Conservation (phyloP, 208 protist species). For the Trypanosoma platydactyli region DNA sequence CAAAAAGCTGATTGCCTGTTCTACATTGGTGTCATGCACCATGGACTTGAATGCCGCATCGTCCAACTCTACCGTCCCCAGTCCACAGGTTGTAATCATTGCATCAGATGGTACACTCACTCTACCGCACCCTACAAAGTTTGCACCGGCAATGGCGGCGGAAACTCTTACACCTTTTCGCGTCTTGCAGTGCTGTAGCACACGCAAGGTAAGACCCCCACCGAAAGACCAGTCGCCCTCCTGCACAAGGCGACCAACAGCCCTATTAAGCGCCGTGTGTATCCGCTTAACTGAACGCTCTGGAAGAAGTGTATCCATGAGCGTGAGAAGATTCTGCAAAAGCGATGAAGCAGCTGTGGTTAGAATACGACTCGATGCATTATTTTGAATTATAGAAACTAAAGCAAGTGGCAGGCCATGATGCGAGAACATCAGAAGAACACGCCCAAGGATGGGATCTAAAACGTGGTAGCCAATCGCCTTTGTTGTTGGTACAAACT, state of each 20-base stretch:
- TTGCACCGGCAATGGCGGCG: conserved; percentile 9
- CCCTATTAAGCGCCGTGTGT: conserved; percentile 77
- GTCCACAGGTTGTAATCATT: conserved; percentile 22
- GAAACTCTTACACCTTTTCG: conserved; percentile 8
- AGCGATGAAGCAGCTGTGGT: conserved; percentile 58
- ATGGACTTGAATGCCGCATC: conserved; percentile 52
- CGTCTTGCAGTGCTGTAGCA: conserved; percentile 49
- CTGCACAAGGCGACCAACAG: conserved; percentile 61
- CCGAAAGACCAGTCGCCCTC: conserved; percentile 66
- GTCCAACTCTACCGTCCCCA: conserved; percentile 50
- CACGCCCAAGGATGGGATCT: conserved; percentile 72
- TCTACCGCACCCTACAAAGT: not conserved
- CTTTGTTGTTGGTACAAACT: conserved; percentile 80
- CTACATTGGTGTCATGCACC: conserved; percentile 62
- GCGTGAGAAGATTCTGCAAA: conserved; percentile 80
- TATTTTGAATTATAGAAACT: conserved; percentile 59
- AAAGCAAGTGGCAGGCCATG: conserved; percentile 86
- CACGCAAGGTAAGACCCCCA: conserved; percentile 49
- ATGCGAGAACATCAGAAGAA: conserved; percentile 72
- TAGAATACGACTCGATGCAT: conserved; percentile 45
- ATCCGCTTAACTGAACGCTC: conserved; percentile 64
- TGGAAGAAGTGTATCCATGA: conserved; percentile 89
- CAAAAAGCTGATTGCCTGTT: conserved; percentile 29
- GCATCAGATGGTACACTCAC: conserved; percentile 10
- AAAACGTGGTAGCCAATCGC: conserved; percentile 84